Evolutionary conservation across 495 filamentous ascomycete genomes (phyloP), one percentile per base, ranked within the genome.

Genomic region (Lepraria neglecta): DNA sequence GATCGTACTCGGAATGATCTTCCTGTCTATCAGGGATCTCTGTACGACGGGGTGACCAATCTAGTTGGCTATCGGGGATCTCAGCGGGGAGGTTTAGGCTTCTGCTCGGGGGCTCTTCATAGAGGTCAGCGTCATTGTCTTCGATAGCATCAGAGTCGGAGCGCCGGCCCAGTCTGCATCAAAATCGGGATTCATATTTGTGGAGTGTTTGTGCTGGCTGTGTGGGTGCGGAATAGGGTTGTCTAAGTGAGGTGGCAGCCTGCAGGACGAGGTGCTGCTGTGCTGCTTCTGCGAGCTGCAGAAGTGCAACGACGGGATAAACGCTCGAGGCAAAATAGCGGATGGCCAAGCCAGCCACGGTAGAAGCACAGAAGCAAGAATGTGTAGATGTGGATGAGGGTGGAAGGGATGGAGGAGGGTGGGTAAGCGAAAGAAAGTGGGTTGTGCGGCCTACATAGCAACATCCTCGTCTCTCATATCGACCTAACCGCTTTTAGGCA

Each of bases 361-460:
- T 44, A 33, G 42, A n/a, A 53, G 48, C 17, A 50, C 4, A 53
- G 5, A 14, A 60, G 47, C 3, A 42, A n/a, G 31, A 35, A 19
- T 21, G 17, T 24, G 42, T 33, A 44, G 17, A 21, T 31, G 10
- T 43, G n/a, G 35, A 51, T 19, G n/a, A 48, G 27, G 35, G 21
- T 31, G 38, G 38, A 30, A 17, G 24, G 30, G 30, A 6, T 30
- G 35, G 19, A 31, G 42, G 28, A 15, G 38, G 33, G 40, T 15
- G 38, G 35, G 51, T 17, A 15, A 31, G 24, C 7, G 42, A 4
- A 53, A 14, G 44, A 43, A 60, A 60, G 42, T 60, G 58, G 51
- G 27, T 44, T 60, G 19, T 28, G 21, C 31, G 47, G 48, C 58
- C 38, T 60, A 60, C 58, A 60, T 60, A 60, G 58, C 58, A 60